Evolutionary conservation across 345 rosid species (phyloP), one percentile per base, ranked within the genome.

Genomic region (Eucalyptus pumila): DNA sequence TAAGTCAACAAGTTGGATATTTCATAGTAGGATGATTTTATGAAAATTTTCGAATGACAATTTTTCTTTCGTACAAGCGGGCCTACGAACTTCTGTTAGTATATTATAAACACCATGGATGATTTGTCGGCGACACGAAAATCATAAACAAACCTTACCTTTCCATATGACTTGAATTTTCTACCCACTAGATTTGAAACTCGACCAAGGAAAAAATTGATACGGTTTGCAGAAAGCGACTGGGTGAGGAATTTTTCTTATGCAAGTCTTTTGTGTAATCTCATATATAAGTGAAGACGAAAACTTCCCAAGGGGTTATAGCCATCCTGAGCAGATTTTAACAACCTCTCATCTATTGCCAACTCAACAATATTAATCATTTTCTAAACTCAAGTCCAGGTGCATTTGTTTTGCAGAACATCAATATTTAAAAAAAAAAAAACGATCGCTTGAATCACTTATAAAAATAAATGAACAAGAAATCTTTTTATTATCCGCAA

Each of bases 401-500:
- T 24, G 65, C 13, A 27, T 58, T 58, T 58, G 14, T 58, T 58
- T 58, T 12, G n/a, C 7, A 11, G 0, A 26, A 58, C 13, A 26
- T 11, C 3, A 4, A 1, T 24, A 24, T 24, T 56, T 56, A 2
- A 1, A 58, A 56, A 10, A 58, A 56, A 10, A 26, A 58, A 42
- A 26, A 58, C 2, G n/a, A 58, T 62, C 1, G 4, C 8, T 30
- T 62, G 11, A 62, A 30, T 30, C 4, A 60, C 32, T 60, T 27
- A 60, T 2, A 27, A 60, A 60, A 60, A 27, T 27, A 30, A 27
- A 60, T 62, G 34, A 62, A 27, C 16, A 60, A 62, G 0, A 62
- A 62, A 30, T 62, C 1, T 13, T 27, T 27, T 30, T 30, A 30
- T 13, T 3, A 2, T 62, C 1, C 0, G 4, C 8, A 0, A 13